A percentile compares a stretch with the other conserved stretches of the same genome.
phyloP scores from a whole-genome alignment of 2,329 filamentous ascomycete species.

The Ceratocystis huliohia region DNA sequence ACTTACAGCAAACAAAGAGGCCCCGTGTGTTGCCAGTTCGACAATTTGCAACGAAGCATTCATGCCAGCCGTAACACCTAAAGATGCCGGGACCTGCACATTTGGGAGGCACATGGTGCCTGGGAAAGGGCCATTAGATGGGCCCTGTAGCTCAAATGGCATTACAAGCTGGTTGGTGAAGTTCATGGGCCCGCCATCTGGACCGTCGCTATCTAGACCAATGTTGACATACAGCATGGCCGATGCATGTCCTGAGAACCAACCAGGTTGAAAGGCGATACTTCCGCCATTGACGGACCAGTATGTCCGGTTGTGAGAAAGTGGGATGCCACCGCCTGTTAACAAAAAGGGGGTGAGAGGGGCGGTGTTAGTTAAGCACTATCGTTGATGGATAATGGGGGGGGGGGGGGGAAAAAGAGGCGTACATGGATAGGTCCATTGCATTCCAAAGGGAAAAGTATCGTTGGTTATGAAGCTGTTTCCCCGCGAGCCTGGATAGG shows the following conservation, averaged over 20 bases:
- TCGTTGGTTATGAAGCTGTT: slow-evolving; percentile 52
- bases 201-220: slow-evolving; percentile 52
- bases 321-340: slow-evolving; percentile 62
- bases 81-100: slow-evolving; percentile 54
- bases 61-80: slow-evolving; percentile 53
- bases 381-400: background rate
- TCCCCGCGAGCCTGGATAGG: slow-evolving; percentile 53
- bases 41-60: slow-evolving; percentile 71
- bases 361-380: slow-evolving; percentile 8
- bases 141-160: slow-evolving; percentile 63
- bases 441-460: slow-evolving; percentile 53
- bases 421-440: slow-evolving; percentile 62
- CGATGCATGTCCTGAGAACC: slow-evolving; percentile 68
- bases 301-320: slow-evolving; percentile 61
- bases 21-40: slow-evolving; percentile 61
- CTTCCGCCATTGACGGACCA: slow-evolving; percentile 70
- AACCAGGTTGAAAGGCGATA: slow-evolving; percentile 67
- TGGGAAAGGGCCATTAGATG: slow-evolving; percentile 58
- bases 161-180: slow-evolving; percentile 55
- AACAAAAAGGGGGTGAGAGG: background rate
- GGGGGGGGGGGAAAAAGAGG: slow-evolving; percentile 18
- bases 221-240: slow-evolving; percentile 75
- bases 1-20: slow-evolving; percentile 57
- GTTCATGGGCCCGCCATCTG: slow-evolving; percentile 27
- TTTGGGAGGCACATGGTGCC: slow-evolving; percentile 70